phyloP scores from a whole-genome alignment of 2,329 filamentous ascomycete genomes.

The Arthroderma sp. region DNA sequence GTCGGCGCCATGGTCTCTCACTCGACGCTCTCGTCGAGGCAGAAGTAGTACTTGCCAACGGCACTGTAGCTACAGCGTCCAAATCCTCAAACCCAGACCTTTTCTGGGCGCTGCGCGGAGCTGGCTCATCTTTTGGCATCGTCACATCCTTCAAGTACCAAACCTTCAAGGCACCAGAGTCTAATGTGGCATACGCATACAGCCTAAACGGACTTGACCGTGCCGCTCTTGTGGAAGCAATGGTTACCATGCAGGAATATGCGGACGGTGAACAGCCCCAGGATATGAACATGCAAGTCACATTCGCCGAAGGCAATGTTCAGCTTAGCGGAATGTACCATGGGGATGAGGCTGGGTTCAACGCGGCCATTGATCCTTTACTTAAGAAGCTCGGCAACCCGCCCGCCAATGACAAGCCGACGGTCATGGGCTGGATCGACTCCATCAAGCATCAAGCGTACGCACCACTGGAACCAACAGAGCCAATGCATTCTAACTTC shows the following conservation, averaged over 20 bases:
- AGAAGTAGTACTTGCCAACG: conserved; percentile 36
- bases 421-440: neutral
- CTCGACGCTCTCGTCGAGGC: conserved; percentile 37
- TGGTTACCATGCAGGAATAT: conserved; percentile 43
- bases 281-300: conserved; percentile 44
- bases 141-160: conserved; percentile 33
- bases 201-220: conserved; percentile 35
- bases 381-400: conserved; percentile 1
- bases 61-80: conserved; percentile 25
- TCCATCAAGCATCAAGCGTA: neutral
- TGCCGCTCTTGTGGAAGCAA: conserved; percentile 36
- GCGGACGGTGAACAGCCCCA: conserved; percentile 41
- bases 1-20: conserved; percentile 32
- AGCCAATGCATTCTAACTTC: neutral
- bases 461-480: neutral
- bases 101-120: conserved; percentile 40
- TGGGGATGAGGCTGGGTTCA: conserved; percentile 42
- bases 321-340: conserved; percentile 48
- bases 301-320: conserved; percentile 40
- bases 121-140: conserved; percentile 43
- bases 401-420: neutral
- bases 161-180: conserved; percentile 20
- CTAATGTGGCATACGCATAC: conserved; percentile 44
- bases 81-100: conserved; percentile 29
- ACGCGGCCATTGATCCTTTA: conserved; percentile 16